Base-by-base conservation (phyloP, 2,329 filamentous ascomycete species). In the Lachnellula cervina region DNA sequence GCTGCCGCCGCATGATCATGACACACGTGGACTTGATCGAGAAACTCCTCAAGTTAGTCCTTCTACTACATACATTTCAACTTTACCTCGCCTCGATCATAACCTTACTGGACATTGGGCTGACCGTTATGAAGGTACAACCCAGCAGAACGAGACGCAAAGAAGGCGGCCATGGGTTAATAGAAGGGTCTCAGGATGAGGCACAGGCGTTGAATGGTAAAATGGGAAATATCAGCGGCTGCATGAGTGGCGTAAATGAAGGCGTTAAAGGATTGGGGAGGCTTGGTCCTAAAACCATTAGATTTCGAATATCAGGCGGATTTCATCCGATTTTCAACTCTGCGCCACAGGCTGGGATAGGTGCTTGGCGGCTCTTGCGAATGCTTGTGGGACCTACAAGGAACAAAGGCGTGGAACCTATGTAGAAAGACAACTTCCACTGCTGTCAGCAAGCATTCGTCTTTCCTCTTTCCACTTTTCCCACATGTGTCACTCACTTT, bases 1-100 rank as follows among this genome's bases (percentile, higher is more conserved):
- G 94, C 82, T 99, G 94, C 78, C 89, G 94, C 66, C 88, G 94
- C 69, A 99, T 99, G 94, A 86, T 99, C 74, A 97, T 99, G 89
- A 99, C 94, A 58, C 94, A 99, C 75, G 94, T 99, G 68, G 94
- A 99, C 73, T 80, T 99, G 60, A 97, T 99, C 67, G 94, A 99
- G 80, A 99, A 99, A 77, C 84, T 99, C 50, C 84, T 99, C 63
- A 90, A 93, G 89, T 96, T 86, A 66, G 66, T 60, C 32, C 2
- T 52, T 49, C 32, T 43, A 17, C 19, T 34, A 16, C 28, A 17
- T 19, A 44, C 19, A 16, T 19, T 28, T 2, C 19, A 11, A 14
- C 11, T 2, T 25, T 23, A 16, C n/a, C 6, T 17, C 17, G 23
- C 21, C 13, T 25, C 8, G 17, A 13, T 32, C 13, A 23, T 28